These are phyloP conservation scores for Solanum raphanifolium DNA, from an alignment of 257 asterid species.

Conservation along the genomic window DNA sequence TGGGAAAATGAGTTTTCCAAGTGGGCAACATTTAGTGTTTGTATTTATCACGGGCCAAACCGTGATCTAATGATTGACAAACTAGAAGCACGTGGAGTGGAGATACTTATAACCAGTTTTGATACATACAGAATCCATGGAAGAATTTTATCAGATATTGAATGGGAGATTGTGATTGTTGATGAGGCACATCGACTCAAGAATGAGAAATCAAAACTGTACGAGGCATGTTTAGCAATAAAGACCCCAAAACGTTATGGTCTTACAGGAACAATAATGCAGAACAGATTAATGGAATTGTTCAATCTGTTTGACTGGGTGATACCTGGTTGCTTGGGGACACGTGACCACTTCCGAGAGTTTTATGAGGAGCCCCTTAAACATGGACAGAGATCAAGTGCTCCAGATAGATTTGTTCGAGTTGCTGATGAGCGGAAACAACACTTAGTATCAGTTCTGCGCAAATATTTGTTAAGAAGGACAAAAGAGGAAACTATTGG, in stretches of 20 bases:
- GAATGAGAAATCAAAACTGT: conserved; percentile 89
- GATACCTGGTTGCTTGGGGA: conserved; percentile 78
- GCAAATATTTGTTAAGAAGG: conserved; percentile 78
- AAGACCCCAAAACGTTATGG: conserved; percentile 81
- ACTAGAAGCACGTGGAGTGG: conserved; percentile 50
- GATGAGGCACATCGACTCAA: conserved; percentile 94
- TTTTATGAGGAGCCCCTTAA: conserved; percentile 93
- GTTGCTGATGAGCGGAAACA: conserved; percentile 81
- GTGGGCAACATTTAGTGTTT: conserved; percentile 74
- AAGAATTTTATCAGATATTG: conserved; percentile 40
- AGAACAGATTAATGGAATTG: conserved; percentile 85
- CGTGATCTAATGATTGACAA: conserved; percentile 68
- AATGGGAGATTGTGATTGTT: conserved; percentile 74
- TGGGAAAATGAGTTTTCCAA: conserved; percentile 89
- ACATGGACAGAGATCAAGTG: conserved; percentile 92
- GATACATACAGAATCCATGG: conserved; percentile 91
- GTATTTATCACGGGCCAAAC: conserved; percentile 80
- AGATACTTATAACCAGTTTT: conserved; percentile 78
- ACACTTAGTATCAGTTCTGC: conserved; percentile 62
- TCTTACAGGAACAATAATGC: conserved; percentile 93
- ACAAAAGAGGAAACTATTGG: conserved; percentile 96
- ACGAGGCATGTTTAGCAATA: conserved; percentile 51
- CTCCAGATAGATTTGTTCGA: conserved; percentile 61
- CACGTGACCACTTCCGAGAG: conserved; percentile 88
- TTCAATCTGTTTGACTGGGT: conserved; percentile 84